phyloP scores from a whole-genome alignment of 176 grass and related monocot genomes.

The Cenchrus americanus region DNA sequence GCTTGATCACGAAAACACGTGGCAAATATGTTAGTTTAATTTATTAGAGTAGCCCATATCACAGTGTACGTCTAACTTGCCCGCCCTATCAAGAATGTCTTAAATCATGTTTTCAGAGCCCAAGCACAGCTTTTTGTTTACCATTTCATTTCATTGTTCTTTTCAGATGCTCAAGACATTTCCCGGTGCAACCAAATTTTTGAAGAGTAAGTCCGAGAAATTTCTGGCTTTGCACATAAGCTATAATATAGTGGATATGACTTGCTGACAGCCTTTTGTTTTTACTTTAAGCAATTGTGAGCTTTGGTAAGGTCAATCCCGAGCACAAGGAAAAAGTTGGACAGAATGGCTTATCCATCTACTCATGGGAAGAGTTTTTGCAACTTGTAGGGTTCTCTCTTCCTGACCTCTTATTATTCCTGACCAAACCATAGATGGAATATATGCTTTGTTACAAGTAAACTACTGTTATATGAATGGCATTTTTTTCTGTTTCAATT shows the following conservation, averaged over 20 bases:
- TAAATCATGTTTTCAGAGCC: neutral
- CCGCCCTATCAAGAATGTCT: neutral
- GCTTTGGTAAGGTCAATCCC: constrained; percentile 73
- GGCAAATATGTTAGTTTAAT: constrained; percentile 2
- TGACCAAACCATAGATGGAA: neutral
- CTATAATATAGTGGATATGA: constrained; percentile 20
- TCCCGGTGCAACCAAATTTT: constrained; percentile 55
- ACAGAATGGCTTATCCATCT: constrained; percentile 75
- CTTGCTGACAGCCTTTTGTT: constrained; percentile 41
- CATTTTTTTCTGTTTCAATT: neutral
- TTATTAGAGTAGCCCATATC: constrained; percentile 24
- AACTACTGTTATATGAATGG: neutral
- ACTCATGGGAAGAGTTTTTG: constrained; percentile 86
- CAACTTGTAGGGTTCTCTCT: constrained; percentile 57
- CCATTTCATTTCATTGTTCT: constrained; percentile 24
- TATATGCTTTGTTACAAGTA: neutral
- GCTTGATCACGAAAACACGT: neutral
- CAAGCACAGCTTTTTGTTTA: neutral
- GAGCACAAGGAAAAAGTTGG: constrained; percentile 77
- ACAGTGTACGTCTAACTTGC: constrained; percentile 6
- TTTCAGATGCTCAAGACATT: constrained; percentile 88
- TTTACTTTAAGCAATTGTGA: constrained; percentile 81
- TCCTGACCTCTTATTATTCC: neutral
- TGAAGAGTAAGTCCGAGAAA: constrained; percentile 74
- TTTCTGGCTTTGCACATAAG: constrained; percentile 3